A percentile compares a stretch with the other conserved stretches of the same genome.
Conservation (phyloP, 345 rosid species). For the Aethionema arabicum region DNA sequence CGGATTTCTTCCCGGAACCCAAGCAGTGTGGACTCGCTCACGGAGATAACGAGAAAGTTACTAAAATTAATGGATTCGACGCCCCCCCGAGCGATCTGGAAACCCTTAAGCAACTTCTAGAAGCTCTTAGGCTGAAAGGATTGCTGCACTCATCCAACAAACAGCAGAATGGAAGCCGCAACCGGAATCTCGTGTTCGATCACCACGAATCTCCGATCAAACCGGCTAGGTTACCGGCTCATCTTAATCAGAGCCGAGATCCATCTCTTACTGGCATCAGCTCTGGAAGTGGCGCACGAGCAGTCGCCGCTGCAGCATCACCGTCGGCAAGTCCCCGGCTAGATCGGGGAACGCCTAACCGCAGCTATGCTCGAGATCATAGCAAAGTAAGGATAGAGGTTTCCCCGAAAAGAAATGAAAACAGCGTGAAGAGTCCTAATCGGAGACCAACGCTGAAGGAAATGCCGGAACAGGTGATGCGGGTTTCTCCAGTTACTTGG, state of each 20-base stretch:
- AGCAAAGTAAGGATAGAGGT: conserved; percentile 44
- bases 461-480: conserved; percentile 40
- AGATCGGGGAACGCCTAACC: conserved; percentile 32
- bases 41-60: conserved; percentile 66
- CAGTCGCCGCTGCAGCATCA: conserved; percentile 28
- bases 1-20: conserved; percentile 84
- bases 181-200: conserved; percentile 51
- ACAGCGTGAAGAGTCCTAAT: conserved; percentile 49
- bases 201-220: conserved; percentile 37
- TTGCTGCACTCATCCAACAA: conserved; percentile 59
- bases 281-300: conserved; percentile 40
- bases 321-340: conserved; percentile 47
- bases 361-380: conserved; percentile 21
- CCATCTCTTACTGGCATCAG: conserved; percentile 43
- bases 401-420: conserved; percentile 48
- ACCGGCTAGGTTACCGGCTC: conserved; percentile 38
- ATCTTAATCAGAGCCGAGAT: conserved; percentile 30
- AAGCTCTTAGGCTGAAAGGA: conserved; percentile 88
- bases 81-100: conserved; percentile 83
- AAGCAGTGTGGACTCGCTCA: conserved; percentile 46
- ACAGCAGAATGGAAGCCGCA: conserved; percentile 16
- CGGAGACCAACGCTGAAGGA: conserved; percentile 46
- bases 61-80: conserved; percentile 64
- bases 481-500: conserved; percentile 43
- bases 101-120: conserved; percentile 79